A percentile compares a stretch with the other conserved stretches of the same genome.
These are phyloP conservation scores for Coniophora puteana DNA, from an alignment of 1,284 basidiomycete genomes.

Conservation along the genomic window DNA sequence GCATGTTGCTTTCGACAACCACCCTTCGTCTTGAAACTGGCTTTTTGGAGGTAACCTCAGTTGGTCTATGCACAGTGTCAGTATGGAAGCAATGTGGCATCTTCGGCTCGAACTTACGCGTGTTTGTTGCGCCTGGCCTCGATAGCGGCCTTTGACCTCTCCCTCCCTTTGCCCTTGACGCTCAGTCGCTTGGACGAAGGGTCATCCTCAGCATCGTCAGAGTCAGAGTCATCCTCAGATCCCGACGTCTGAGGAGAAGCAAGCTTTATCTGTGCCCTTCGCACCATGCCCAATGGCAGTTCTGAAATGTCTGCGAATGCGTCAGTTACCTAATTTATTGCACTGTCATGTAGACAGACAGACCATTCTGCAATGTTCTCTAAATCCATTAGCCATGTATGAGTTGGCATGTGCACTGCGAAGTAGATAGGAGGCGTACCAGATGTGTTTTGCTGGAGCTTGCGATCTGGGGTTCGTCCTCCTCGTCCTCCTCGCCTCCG, in stretches of 20 bases:
- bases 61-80: slow-evolving; percentile 51
- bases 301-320: slow-evolving; percentile 45
- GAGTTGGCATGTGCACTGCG: neutral
- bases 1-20: slow-evolving; percentile 71
- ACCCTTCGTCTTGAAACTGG: slow-evolving; percentile 78
- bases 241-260: slow-evolving; percentile 34
- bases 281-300: slow-evolving; percentile 62
- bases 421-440: slow-evolving; percentile 14
- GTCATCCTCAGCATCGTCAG: slow-evolving; percentile 28
- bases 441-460: slow-evolving; percentile 28
- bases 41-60: slow-evolving; percentile 81
- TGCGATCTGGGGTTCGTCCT: slow-evolving; percentile 11
- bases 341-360: too few relatives aligned
- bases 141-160: slow-evolving; percentile 41
- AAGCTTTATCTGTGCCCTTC: slow-evolving; percentile 61
- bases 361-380: too few relatives aligned
- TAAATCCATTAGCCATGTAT: too few relatives aligned
- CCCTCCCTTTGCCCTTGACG: slow-evolving; percentile 28
- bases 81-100: slow-evolving; percentile 4
- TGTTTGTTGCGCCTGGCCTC: slow-evolving; percentile 80
- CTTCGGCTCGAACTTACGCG: slow-evolving; percentile 58
- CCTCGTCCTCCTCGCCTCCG: slow-evolving; percentile 14
- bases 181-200: slow-evolving; percentile 10
- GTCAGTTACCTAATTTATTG: slow-evolving; percentile 9
- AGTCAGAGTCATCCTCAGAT: slow-evolving; percentile 25